These are phyloP conservation scores for Martiniozyma abietophila DNA, from an alignment of 805 yeast species.

Conservation along the genomic window DNA sequence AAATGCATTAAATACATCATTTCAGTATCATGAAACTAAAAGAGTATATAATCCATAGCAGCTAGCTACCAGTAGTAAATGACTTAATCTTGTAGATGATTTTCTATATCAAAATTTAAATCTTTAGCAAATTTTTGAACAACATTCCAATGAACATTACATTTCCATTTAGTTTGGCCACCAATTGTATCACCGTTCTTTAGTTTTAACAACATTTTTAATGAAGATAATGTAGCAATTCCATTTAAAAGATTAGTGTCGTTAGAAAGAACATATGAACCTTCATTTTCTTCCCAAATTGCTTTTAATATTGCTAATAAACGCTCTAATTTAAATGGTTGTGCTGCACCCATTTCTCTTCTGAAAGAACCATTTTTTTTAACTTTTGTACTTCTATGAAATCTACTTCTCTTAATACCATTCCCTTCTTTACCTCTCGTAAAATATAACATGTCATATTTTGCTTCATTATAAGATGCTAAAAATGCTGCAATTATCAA, in stretches of 20 bases:
- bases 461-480: constrained; percentile 68
- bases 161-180: constrained; percentile 68
- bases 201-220: constrained; percentile 23
- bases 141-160: constrained; percentile 62
- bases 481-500: constrained; percentile 74
- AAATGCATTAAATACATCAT: too few relatives aligned
- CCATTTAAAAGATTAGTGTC: constrained; percentile 31
- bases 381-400: constrained; percentile 13
- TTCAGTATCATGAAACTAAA: too few relatives aligned
- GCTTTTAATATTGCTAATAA: constrained; percentile 72
- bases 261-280: constrained; percentile 23
- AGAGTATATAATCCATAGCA: background rate
- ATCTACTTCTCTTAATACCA: constrained; percentile 29
- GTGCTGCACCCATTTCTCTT: constrained; percentile 58
- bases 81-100: constrained; percentile 34
- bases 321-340: constrained; percentile 69
- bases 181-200: constrained; percentile 38
- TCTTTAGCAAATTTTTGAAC: constrained; percentile 53
- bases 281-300: constrained; percentile 38
- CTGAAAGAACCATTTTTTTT: constrained; percentile 40
- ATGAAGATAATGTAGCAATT: constrained; percentile 28
- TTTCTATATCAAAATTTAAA: constrained; percentile 55
- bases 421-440: constrained; percentile 49
- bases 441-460: constrained; percentile 59
- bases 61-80: constrained; percentile 7